Conservation (phyloP, 1,139 yeast species). For the Yamadazyma taylorii region DNA sequence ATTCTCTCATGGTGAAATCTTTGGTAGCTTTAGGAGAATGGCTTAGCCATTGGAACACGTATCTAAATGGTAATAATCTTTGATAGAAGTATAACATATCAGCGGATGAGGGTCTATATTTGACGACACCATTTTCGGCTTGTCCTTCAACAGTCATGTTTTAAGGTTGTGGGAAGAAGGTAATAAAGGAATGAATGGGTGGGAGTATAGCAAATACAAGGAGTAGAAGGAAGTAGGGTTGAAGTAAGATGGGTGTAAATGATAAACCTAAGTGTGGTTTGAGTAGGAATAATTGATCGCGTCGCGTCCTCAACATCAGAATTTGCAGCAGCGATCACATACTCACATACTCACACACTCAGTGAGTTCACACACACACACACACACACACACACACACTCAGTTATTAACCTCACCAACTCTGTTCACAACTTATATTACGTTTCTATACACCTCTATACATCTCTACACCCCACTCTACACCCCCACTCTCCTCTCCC, state of each 20-base stretch:
- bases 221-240: no score
- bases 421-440: no score
- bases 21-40: constrained; percentile 72
- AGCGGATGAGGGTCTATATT: constrained; percentile 51
- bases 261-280: no score
- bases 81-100: constrained; percentile 80
- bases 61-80: constrained; percentile 66
- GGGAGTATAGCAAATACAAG: no score
- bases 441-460: neutral
- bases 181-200: no score
- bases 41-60: constrained; percentile 82
- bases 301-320: neutral
- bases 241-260: no score
- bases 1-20: constrained; percentile 85
- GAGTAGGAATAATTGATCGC: neutral
- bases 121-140: neutral
- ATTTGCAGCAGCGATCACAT: no score
- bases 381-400: no score
- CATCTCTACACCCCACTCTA: neutral
- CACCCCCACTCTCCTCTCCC: neutral
- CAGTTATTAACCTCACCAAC: no score
- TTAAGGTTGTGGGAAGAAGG: no score
- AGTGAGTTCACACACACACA: no score
- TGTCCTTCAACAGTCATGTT: neutral
- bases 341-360: no score